Evolutionary conservation across 2,329 filamentous ascomycete species (phyloP).

Genomic region (Apiospora marii): DNA sequence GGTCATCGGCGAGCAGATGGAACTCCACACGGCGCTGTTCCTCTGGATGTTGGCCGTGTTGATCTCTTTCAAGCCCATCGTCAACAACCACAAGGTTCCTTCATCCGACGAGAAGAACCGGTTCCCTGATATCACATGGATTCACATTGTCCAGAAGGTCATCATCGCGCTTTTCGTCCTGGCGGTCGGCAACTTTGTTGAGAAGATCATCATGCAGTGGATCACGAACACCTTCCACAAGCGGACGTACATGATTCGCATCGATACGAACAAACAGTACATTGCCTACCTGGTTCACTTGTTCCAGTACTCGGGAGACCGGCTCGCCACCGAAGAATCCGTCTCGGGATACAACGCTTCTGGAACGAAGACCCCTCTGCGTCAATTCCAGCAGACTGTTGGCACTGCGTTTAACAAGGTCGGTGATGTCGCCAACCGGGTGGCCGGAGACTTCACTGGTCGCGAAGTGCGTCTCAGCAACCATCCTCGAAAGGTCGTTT

Average conservation of each 20-base stretch:
- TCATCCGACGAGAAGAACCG: constrained; percentile 43
- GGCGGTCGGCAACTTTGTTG: constrained; percentile 80
- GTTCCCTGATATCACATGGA: constrained; percentile 69
- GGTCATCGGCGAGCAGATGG: constrained; percentile 84
- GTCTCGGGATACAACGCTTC: constrained; percentile 58
- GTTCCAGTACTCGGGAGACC: constrained; percentile 78
- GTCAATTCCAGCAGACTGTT: constrained; percentile 76
- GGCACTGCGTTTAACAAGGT: constrained; percentile 80
- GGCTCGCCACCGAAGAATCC: constrained; percentile 62
- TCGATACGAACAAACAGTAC: constrained; percentile 91
- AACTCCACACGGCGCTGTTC: constrained; percentile 85
- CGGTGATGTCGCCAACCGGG: constrained; percentile 77
- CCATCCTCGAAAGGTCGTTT: constrained; percentile 84
- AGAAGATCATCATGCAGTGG: constrained; percentile 94
- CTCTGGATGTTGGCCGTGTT: constrained; percentile 91
- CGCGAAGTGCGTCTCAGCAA: constrained; percentile 70
- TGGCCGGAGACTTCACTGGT: constrained; percentile 80
- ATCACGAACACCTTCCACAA: constrained; percentile 94
- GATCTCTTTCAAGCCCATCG: constrained; percentile 84
- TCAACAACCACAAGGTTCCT: constrained; percentile 64
- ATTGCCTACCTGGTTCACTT: constrained; percentile 67
- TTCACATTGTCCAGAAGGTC: constrained; percentile 82
- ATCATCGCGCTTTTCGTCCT: constrained; percentile 86
- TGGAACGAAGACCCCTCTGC: constrained; percentile 77
- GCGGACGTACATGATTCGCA: constrained; percentile 88